Evolutionary conservation across 345 rosid species (phyloP).

Genomic region (Anacardium occidentale): DNA sequence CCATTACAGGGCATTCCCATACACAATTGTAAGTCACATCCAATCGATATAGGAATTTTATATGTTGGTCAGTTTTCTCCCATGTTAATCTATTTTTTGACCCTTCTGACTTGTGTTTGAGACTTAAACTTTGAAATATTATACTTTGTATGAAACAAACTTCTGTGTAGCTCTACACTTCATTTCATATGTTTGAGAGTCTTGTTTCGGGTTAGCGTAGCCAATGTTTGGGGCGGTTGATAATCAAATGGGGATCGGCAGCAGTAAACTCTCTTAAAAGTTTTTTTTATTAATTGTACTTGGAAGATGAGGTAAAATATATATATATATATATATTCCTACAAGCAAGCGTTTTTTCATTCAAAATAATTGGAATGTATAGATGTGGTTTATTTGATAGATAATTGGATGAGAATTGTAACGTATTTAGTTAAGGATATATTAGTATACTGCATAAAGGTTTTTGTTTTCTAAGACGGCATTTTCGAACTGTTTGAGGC

Average conservation of each 20-base stretch:
- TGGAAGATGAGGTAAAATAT: no score
- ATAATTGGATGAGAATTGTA: no score
- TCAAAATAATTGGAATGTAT: no score
- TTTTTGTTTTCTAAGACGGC: no score
- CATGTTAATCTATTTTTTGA: slow-evolving; percentile 23
- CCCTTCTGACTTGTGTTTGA: slow-evolving; percentile 14
- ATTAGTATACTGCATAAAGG: no score
- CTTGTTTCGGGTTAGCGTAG: background rate
- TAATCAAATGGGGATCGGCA: background rate
- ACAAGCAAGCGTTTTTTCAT: no score
- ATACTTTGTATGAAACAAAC: slow-evolving; percentile 18
- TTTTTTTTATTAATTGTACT: no score
- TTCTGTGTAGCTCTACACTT: background rate
- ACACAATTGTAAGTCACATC: slow-evolving; percentile 11
- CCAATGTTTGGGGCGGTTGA: background rate
- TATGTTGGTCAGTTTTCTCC: slow-evolving; percentile 12
- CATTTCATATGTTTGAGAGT: background rate
- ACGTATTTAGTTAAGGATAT: no score
- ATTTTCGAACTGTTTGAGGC: no score
- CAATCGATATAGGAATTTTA: slow-evolving; percentile 29
- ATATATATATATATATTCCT: no score
- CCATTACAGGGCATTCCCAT: slow-evolving; percentile 8
- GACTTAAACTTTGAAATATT: slow-evolving; percentile 13
- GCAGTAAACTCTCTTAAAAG: no score
- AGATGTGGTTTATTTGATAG: no score